Conservation (phyloP, 768 basidiomycete species). For the Kwoniella bestiolae region DNA sequence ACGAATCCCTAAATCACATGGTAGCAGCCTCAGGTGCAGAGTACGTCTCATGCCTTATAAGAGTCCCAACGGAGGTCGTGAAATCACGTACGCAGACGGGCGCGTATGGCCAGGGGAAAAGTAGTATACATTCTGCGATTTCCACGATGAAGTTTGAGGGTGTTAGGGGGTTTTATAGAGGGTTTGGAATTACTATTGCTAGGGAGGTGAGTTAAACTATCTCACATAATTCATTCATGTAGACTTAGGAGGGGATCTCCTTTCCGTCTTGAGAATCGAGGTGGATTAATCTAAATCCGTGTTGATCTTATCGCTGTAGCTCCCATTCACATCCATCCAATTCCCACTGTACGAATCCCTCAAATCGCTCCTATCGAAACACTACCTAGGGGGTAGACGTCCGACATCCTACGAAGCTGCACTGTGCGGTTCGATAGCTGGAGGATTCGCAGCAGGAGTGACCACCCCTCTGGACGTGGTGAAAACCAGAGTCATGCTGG, state of each 20-base stretch:
- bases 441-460: slow-evolving; percentile 81
- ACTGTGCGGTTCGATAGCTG: slow-evolving; percentile 85
- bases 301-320: slow-evolving; percentile 61
- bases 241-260: too few relatives aligned
- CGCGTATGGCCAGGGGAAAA: slow-evolving; percentile 64
- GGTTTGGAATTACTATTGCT: slow-evolving; percentile 78
- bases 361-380: slow-evolving; percentile 68
- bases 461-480: slow-evolving; percentile 96
- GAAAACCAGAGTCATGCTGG: slow-evolving; percentile 96
- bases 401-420: slow-evolving; percentile 65
- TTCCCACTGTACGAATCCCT: slow-evolving; percentile 93
- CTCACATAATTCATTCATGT: too few relatives aligned
- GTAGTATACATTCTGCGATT: slow-evolving; percentile 53
- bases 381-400: slow-evolving; percentile 62
- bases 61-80: slow-evolving; percentile 94
- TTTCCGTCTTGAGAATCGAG: too few relatives aligned
- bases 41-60: slow-evolving; percentile 81
- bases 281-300: neutral
- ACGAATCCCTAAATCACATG: slow-evolving; percentile 64
- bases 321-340: slow-evolving; percentile 94
- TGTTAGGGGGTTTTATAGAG: slow-evolving; percentile 79
- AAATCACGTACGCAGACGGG: slow-evolving; percentile 91
- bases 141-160: slow-evolving; percentile 65
- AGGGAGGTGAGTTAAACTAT: slow-evolving; percentile 69
- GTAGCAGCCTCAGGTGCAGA: slow-evolving; percentile 64